Conservation (phyloP, 192 early-diverging fungal species). For the Backusella psychrophila region DNA sequence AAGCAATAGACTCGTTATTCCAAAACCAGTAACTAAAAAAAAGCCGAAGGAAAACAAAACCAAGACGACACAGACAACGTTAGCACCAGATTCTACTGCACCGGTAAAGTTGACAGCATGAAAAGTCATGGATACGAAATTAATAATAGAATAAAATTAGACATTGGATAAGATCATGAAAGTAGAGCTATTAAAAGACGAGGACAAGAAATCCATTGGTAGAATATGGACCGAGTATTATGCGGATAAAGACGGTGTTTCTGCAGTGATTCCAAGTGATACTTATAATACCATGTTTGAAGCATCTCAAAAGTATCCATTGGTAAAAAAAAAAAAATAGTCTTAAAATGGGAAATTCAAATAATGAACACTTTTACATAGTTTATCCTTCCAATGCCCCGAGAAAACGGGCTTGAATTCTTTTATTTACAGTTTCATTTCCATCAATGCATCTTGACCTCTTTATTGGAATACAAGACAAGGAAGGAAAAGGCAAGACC, state of each 20-base stretch:
- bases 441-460: conserved; percentile 86
- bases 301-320: conserved; percentile 30
- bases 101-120: conserved; percentile 15
- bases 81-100: conserved; percentile 25
- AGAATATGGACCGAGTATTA: conserved; percentile 40
- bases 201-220: conserved; percentile 26
- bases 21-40: not conserved
- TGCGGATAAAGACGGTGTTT: conserved; percentile 34
- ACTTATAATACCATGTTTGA: conserved; percentile 27
- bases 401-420: conserved; percentile 81
- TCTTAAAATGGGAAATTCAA: too few species aligned
- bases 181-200: conserved; percentile 30
- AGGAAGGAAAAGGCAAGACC: conserved; percentile 73
- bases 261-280: conserved; percentile 31
- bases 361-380: conserved; percentile 15
- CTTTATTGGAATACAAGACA: conserved; percentile 86
- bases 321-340: conserved; percentile 18
- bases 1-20: not conserved
- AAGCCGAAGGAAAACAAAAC: conserved; percentile 5
- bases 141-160: not conserved
- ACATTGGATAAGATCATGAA: conserved; percentile 34
- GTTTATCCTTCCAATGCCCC: conserved; percentile 86
- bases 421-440: conserved; percentile 80
- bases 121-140: not conserved
- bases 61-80: not conserved